Evolutionary conservation across 1,284 basidiomycete genomes (phyloP).

Genomic region (Ganoderma leucocontextum): DNA sequence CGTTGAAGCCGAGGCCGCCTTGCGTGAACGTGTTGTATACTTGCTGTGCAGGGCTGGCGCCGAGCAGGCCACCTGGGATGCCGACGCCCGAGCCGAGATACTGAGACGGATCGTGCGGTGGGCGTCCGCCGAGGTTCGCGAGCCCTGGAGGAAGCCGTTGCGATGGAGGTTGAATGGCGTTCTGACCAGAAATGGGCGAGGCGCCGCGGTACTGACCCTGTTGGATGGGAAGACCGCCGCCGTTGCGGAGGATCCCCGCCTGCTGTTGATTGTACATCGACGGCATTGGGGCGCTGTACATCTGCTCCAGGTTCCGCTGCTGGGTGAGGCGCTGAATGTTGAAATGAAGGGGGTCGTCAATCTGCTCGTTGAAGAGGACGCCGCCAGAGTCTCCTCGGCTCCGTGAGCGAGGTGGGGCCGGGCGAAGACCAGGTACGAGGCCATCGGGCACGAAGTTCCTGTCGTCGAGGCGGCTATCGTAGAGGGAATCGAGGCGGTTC

Average conservation of each 20-base stretch:
- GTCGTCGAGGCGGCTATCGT: conserved; percentile 76
- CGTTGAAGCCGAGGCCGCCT: conserved; percentile 54
- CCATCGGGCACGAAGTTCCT: conserved; percentile 83
- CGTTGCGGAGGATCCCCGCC: conserved; percentile 53
- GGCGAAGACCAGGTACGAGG: conserved; percentile 82
- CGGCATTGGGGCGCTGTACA: conserved; percentile 60
- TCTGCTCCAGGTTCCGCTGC: conserved; percentile 61
- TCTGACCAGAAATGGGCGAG: conserved; percentile 64
- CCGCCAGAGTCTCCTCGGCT: conserved; percentile 58
- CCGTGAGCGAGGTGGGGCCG: conserved; percentile 63
- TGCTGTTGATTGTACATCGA: conserved; percentile 66
- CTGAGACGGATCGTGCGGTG: conserved; percentile 79
- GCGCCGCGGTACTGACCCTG: conserved; percentile 73
- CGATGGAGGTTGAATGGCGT: conserved; percentile 50
- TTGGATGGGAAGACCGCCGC: conserved; percentile 63
- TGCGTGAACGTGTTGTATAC: conserved; percentile 61
- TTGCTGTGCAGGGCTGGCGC: conserved; percentile 55
- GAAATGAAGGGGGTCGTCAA: conserved; percentile 70
- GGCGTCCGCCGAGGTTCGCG: conserved; percentile 82
- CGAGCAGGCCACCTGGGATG: conserved; percentile 57
- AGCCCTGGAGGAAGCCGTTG: conserved; percentile 81
- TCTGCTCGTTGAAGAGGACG: conserved; percentile 62
- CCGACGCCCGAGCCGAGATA: conserved; percentile 62
- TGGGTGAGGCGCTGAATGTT: conserved; percentile 61
- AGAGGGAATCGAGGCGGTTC: conserved; percentile 68